These are phyloP conservation scores for Cucumis melo DNA, from an alignment of 306 rosid species.

Conservation along the genomic window DNA sequence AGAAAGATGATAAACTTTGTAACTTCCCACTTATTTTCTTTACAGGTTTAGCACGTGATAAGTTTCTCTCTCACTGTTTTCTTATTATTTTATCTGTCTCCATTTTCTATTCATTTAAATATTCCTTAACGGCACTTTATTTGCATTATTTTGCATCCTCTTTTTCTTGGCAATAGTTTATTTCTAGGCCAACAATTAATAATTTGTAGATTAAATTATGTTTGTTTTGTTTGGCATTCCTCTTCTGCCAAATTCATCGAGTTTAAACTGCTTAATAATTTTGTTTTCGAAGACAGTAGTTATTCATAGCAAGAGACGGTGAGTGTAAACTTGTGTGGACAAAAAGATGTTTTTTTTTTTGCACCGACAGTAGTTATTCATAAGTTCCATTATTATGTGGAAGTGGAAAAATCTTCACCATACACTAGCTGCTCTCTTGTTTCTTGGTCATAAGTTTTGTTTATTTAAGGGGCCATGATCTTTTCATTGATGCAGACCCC, in stretches of 20 bases:
- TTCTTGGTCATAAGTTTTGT: neutral
- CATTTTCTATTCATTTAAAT: neutral
- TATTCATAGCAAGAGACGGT: neutral
- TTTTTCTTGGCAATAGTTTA: neutral
- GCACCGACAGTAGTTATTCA: neutral
- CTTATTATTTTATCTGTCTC: neutral
- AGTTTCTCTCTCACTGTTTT: neutral
- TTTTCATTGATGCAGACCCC: slow-evolving; percentile 64
- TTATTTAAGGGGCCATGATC: slow-evolving; percentile 7
- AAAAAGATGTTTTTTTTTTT: neutral
- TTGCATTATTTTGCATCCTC: neutral
- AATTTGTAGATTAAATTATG: neutral
- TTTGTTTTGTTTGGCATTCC: neutral
- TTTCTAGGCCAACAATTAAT: neutral
- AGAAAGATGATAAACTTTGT: neutral
- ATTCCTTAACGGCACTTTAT: neutral
- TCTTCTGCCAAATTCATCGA: neutral
- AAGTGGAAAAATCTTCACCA: neutral
- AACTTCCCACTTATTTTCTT: neutral
- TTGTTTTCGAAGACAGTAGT: neutral
- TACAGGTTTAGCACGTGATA: neutral
- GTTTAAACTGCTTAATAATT: neutral
- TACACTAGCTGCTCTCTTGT: neutral
- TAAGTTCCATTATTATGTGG: neutral
- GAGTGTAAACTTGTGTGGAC: no score